Conservation (phyloP, 345 rosid genomes). For the Salix purpurea region DNA sequence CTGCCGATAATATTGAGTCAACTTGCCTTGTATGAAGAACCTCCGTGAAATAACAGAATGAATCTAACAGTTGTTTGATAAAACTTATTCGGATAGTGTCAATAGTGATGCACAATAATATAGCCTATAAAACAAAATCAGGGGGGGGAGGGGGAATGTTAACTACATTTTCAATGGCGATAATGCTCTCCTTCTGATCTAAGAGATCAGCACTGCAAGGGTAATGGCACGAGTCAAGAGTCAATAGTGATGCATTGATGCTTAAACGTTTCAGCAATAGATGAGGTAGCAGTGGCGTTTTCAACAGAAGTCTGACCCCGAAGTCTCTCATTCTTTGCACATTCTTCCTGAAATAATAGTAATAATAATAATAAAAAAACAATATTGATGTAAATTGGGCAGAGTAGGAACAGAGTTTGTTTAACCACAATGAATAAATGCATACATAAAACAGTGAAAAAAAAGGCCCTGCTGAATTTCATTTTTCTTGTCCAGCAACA, state of each 20-base stretch:
- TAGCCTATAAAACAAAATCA: neutral
- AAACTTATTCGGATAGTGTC: neutral
- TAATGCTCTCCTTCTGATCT: neutral
- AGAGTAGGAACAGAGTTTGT: neutral
- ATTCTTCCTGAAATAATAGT: constrained; percentile 42
- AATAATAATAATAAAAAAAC: neutral
- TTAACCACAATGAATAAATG: neutral
- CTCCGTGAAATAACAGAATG: neutral
- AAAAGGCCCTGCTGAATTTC: neutral
- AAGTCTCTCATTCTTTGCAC: constrained; percentile 45
- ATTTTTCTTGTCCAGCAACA: neutral
- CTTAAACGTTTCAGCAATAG: neutral
- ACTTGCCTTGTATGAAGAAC: neutral
- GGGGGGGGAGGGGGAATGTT: no score
- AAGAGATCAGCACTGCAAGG: neutral
- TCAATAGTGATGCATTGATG: neutral
- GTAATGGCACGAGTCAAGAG: neutral
- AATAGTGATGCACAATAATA: neutral
- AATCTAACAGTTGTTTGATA: neutral
- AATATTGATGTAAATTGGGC: neutral
- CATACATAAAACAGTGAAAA: no score
- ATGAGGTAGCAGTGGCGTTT: constrained; percentile 2
- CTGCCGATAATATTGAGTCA: neutral
- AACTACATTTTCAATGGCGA: neutral
- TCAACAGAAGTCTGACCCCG: constrained; percentile 12